Evolutionary conservation across 2,329 filamentous ascomycete genomes (phyloP), one percentile per base, ranked within the genome.

Genomic region (Aureobasidium sp.): DNA sequence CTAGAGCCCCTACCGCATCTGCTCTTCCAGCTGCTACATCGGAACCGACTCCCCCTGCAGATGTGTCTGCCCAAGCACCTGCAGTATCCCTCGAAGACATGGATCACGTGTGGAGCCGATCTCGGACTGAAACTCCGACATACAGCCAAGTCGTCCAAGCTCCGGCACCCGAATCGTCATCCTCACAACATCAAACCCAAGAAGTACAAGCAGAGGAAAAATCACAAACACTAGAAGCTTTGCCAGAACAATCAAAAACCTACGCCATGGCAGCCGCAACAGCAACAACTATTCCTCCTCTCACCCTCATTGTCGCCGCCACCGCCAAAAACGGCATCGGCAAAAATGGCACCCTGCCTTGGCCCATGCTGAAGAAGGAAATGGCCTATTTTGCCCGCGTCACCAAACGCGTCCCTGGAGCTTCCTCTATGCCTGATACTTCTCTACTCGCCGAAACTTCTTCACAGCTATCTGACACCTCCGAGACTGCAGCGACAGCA

Each of bases 351-450:
- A 79, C 76, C 3, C 81, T 98, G 52, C 93, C 93, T 3, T 98
- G 93, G 93, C 88, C 85, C 0, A 85, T 86, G 38, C 79, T 97
- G 29, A 88, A 84, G 69, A 84, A 86, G 58, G 93, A 98, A 71
- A 95, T 98, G 89, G 83, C 83, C 34, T 97, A 95, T 69, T 98
- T 98, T 68, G 86, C 89, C 16, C 84, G 90, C 55, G 85, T 95
- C 35, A 97, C 91, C 3, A 89, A 87, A 62, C 81, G 84, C 14
- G 66, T 80, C 0, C 74, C 77, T 6, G 65, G 68, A n/a, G 57
- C 67, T 3, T 64, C 67, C 16, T 38, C 45, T 16, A 39, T 14
- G 16, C 24, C 45, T 6, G 34, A 38, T 14, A 16, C 32, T n/a
- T 37, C 44, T 2, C 12, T 48, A 22, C 30, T 48, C 16, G 44